These are phyloP conservation scores for Flaveria linearis DNA, from an alignment of 129 eudicot species.

Conservation along the genomic window DNA sequence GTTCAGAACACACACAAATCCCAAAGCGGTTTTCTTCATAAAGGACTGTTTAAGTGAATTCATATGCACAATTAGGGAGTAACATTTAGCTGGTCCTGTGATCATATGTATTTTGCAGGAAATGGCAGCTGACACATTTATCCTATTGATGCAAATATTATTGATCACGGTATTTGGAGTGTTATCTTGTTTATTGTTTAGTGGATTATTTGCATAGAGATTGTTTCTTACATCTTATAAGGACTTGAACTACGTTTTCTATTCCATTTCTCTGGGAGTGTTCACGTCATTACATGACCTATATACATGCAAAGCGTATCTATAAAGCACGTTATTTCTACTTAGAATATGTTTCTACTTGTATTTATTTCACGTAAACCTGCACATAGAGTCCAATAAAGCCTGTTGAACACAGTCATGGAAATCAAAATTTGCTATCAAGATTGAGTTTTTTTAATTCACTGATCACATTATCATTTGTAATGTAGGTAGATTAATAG, in stretches of 20 bases:
- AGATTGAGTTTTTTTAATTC: no score
- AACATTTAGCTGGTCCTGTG: slow-evolving; percentile 21
- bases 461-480: neutral
- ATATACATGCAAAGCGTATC: slow-evolving; percentile 97
- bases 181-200: slow-evolving; percentile 14
- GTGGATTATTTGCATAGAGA: slow-evolving; percentile 12
- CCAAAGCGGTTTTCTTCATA: neutral
- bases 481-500: slow-evolving; percentile 78
- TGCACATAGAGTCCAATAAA: no score
- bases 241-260: neutral
- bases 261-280: slow-evolving; percentile 55
- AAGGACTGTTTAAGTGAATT: neutral
- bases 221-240: neutral
- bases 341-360: neutral
- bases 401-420: no score
- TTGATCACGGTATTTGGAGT: slow-evolving; percentile 52
- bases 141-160: slow-evolving; percentile 74
- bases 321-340: slow-evolving; percentile 73
- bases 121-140: slow-evolving; percentile 87
- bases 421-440: no score
- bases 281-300: slow-evolving; percentile 86
- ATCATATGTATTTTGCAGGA: slow-evolving; percentile 94
- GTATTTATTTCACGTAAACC: no score
- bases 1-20: neutral
- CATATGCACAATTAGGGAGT: neutral